Percentiles rank a stretch among this genome's conserved stretches.
Evolutionary conservation across 495 filamentous ascomycete species (phyloP).

Genomic region (Neurospora sp.): DNA sequence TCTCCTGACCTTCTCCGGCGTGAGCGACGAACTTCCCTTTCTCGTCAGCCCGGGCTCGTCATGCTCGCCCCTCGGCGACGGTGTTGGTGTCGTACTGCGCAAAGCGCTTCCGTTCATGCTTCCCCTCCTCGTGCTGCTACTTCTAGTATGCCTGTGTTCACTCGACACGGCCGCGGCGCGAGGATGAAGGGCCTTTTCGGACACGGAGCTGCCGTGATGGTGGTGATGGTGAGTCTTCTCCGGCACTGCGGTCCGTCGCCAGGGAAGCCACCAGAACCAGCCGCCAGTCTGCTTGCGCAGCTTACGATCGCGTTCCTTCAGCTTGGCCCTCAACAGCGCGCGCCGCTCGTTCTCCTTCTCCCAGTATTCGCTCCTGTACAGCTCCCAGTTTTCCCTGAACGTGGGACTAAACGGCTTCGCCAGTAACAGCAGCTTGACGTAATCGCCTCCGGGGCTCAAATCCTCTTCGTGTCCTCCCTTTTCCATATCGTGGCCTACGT

Average conservation of each 20-base stretch:
- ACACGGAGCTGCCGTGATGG: conserved; percentile 6
- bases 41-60: conserved; percentile 15
- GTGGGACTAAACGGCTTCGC: conserved; percentile 91
- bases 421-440: conserved; percentile 79
- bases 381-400: conserved; percentile 96
- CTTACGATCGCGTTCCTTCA: conserved; percentile 53
- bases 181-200: conserved; percentile 24
- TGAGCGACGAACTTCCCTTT: conserved; percentile 37
- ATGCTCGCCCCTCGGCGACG: conserved; percentile 32
- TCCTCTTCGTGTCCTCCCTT: conserved; percentile 67
- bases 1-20: conserved; percentile 37
- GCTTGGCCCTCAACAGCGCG: conserved; percentile 54
- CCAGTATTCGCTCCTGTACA: conserved; percentile 91
- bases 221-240: conserved; percentile 18
- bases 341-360: conserved; percentile 91
- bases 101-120: conserved; percentile 30
- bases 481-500: conserved; percentile 35
- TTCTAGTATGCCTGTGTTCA: conserved; percentile 36
- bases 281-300: conserved; percentile 57
- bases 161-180: conserved; percentile 28
- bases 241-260: conserved; percentile 25
- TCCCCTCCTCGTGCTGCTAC: conserved; percentile 36
- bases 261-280: conserved; percentile 76
- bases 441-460: conserved; percentile 76
- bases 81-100: conserved; percentile 37